Percentiles rank a stretch among this genome's conserved stretches.
Evolutionary conservation across 2,329 filamentous ascomycete genomes (phyloP).

Genomic region (Lasiodiplodia sp.): DNA sequence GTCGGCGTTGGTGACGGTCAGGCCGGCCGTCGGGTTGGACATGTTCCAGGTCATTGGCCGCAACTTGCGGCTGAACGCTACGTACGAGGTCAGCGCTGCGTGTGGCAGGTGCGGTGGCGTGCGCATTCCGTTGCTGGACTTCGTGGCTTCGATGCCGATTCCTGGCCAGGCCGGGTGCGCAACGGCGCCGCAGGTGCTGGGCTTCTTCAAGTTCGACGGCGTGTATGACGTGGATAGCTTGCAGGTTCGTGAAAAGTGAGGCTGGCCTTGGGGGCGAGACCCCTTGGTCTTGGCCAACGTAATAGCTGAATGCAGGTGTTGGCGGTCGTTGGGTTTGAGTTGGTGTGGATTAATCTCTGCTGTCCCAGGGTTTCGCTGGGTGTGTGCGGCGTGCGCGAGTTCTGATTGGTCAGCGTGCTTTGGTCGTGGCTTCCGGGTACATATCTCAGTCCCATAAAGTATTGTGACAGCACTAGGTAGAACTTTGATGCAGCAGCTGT

Average conservation of each 20-base stretch:
- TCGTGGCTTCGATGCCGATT: neutral
- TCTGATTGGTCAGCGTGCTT: neutral
- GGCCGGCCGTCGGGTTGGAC: neutral
- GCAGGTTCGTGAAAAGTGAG: neutral
- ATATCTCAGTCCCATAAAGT: neutral
- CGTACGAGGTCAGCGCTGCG: slow-evolving; percentile 4
- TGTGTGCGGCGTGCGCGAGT: neutral
- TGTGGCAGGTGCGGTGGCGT: neutral
- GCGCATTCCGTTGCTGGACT: neutral
- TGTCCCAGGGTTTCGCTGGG: neutral
- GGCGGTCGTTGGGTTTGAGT: neutral
- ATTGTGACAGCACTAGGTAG: neutral
- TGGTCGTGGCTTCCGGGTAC: neutral
- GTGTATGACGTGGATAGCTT: slow-evolving; percentile 9
- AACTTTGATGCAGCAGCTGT: neutral
- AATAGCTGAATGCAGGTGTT: neutral
- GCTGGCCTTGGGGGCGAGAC: neutral
- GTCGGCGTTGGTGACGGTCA: slow-evolving; percentile 6
- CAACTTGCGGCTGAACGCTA: slow-evolving; percentile 1
- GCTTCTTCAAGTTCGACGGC: slow-evolving; percentile 6
- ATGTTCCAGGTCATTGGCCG: slow-evolving; percentile 14
- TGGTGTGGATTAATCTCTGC: neutral
- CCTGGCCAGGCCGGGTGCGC: neutral
- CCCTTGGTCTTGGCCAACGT: neutral
- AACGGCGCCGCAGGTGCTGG: slow-evolving; percentile 9